A percentile compares a stretch with the other conserved stretches of the same genome.
These are phyloP conservation scores for Pythium coloratum DNA, from an alignment of 352 stramenopile species.

Conservation along the genomic window DNA sequence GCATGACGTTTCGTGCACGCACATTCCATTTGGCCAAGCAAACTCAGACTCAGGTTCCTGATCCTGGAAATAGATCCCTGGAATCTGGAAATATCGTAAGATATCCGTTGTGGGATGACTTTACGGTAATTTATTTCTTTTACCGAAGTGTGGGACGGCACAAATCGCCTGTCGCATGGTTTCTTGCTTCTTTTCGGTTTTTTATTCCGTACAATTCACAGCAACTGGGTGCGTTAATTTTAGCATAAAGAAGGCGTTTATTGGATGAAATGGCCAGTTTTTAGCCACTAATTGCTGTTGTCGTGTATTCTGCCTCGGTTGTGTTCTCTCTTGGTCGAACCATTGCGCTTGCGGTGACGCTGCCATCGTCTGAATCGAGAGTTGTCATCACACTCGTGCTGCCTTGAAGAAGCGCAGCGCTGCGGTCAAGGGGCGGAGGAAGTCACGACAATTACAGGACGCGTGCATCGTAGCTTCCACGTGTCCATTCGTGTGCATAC, in stretches of 20 bases:
- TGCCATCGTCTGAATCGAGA: constrained; percentile 18
- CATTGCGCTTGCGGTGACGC: constrained; percentile 28
- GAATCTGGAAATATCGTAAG: constrained; percentile 28
- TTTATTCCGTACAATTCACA: constrained; percentile 16
- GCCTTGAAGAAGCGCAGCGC: constrained; percentile 8
- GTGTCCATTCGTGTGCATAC: neutral
- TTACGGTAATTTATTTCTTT: constrained; percentile 19
- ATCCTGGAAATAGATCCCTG: constrained; percentile 23
- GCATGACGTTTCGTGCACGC: constrained; percentile 6
- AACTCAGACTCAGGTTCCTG: constrained; percentile 11
- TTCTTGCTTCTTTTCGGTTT: constrained; percentile 30
- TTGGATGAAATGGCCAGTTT: constrained; percentile 21
- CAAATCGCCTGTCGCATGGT: constrained; percentile 16
- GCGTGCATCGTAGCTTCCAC: neutral
- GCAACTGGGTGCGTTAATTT: constrained; percentile 17
- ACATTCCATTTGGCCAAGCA: neutral
- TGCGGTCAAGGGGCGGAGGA: constrained; percentile 3
- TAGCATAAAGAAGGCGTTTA: neutral
- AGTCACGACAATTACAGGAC: neutral
- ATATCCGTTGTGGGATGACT: constrained; percentile 9
- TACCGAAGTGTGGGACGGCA: constrained; percentile 3
- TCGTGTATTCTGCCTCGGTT: constrained; percentile 9
- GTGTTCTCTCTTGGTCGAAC: constrained; percentile 25
- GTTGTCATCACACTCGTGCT: constrained; percentile 21
- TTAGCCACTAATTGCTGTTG: constrained; percentile 20